These are phyloP conservation scores for Avena sativa DNA, from an alignment of 176 grass and related monocot species.

Conservation along the genomic window DNA sequence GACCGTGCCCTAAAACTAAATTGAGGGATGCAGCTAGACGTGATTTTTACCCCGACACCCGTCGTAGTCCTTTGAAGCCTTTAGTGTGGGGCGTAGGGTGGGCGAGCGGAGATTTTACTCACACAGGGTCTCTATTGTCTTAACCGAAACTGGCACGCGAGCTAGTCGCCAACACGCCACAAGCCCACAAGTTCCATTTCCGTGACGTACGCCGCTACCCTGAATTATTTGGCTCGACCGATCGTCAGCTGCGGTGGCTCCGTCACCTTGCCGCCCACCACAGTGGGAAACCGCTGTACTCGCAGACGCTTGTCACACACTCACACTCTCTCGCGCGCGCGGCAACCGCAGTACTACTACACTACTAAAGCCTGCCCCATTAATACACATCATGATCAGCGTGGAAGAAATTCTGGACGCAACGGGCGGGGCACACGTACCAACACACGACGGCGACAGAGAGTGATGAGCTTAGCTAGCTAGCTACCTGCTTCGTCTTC, in stretches of 20 bases:
- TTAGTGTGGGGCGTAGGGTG: too few relatives aligned
- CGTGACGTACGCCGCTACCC: background rate
- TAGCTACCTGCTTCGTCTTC: background rate
- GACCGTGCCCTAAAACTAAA: too few relatives aligned
- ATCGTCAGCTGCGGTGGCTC: background rate
- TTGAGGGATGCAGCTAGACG: too few relatives aligned
- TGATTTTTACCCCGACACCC: too few relatives aligned
- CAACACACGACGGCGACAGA: slow-evolving; percentile 25
- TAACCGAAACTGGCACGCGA: background rate
- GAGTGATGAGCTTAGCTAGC: background rate
- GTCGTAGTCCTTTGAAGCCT: too few relatives aligned
- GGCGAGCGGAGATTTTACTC: too few relatives aligned
- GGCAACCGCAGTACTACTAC: too few relatives aligned
- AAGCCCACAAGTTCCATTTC: background rate
- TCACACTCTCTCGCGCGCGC: background rate
- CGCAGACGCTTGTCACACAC: background rate
- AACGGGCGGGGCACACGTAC: background rate
- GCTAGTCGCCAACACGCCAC: background rate
- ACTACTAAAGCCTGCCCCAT: background rate
- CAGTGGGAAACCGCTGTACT: background rate
- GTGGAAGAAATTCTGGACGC: background rate
- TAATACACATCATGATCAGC: background rate
- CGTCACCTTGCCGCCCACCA: background rate
- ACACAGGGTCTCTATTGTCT: too few relatives aligned
- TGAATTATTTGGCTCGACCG: background rate